phyloP scores from a whole-genome alignment of 352 stramenopile genomes.

The Blastocystis sp. region DNA sequence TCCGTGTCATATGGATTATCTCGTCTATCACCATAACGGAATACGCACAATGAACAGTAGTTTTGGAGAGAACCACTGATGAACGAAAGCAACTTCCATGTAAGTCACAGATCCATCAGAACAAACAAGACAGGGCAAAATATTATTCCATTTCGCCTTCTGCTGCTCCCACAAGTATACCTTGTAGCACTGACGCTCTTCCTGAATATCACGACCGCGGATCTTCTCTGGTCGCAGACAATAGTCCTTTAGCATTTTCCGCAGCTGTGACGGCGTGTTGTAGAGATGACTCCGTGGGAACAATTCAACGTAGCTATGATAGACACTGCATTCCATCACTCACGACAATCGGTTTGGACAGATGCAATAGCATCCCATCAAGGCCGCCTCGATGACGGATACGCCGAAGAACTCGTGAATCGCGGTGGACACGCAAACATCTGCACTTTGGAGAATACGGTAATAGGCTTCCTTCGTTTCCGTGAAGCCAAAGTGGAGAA shows the following conservation, averaged over 20 bases:
- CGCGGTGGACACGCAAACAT: constrained; percentile 66
- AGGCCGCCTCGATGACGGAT: constrained; percentile 63
- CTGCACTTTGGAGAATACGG: constrained; percentile 59
- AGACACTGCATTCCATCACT: neutral
- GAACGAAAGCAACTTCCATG: too few species aligned
- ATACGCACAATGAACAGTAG: too few species aligned
- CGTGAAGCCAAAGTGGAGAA: constrained; percentile 63
- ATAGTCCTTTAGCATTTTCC: constrained; percentile 63
- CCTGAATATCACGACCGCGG: constrained; percentile 45
- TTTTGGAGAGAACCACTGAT: too few species aligned
- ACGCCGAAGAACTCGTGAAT: constrained; percentile 67
- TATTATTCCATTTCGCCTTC: constrained; percentile 57
- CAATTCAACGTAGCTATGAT: neutral
- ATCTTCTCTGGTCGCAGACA: constrained; percentile 59
- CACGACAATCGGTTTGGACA: constrained; percentile 65
- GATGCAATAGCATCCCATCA: constrained; percentile 63
- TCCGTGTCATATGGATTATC: too few species aligned
- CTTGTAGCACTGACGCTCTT: constrained; percentile 56
- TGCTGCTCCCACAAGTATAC: constrained; percentile 61
- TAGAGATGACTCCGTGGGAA: constrained; percentile 60
- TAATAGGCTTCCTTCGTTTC: constrained; percentile 61
- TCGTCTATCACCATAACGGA: too few species aligned
- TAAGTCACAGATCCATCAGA: too few species aligned
- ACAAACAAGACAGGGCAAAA: too few species aligned
- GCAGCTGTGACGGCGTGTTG: constrained; percentile 63